Evolutionary conservation across 2,329 filamentous ascomycete genomes (phyloP), one percentile per base, ranked within the genome.

Genomic region (Pseudocercospora ulei): DNA sequence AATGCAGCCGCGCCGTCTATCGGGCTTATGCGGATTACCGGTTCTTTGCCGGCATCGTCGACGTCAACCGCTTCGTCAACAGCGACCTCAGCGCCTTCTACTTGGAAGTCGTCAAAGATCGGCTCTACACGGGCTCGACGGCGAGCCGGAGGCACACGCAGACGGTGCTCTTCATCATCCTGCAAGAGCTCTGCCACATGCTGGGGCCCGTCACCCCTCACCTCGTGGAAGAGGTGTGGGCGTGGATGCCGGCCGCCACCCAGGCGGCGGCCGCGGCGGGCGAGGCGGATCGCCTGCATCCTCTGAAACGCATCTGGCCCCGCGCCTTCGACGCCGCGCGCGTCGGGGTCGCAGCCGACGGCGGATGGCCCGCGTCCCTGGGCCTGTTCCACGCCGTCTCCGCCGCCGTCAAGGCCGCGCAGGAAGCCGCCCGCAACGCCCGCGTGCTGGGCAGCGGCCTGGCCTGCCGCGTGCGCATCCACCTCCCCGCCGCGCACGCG

Each of bases 21-120:
- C 65, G 68, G 9, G 72, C 79, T 13, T 86, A 80, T 56, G 63
- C 72, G 22, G 73, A 73, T 16, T 81, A 83, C 56, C 83, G 94
- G 56, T 95, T 94, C 61, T 80, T 85, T 70, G 82, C 77, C 61
- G 87, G 73, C 7, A 68, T 86, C 4, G 75, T 70, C 43, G 64
- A 72, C 3, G 70, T 96, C 48, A 92, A 87, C 61, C 74, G 75
- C 47, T 95, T 87, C 78, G 71, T 93, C 43, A 76, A 78, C 39
- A 76, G 71, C 14, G 83, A 95, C 50, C 71, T 98, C 14, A 95
- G 86, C 0, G 80, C 88, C 0, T 93, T 95, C 61, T 98, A 96
- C 60, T 76, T 98, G 41, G 90, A 98, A 62, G 78, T 82, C 0
- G 70, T 87, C 53, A 98, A 98, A 62, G 90, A 98, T 55, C 72